These are phyloP conservation scores for Penicillium parvum DNA, from an alignment of 495 filamentous ascomycete genomes.

Conservation along the genomic window DNA sequence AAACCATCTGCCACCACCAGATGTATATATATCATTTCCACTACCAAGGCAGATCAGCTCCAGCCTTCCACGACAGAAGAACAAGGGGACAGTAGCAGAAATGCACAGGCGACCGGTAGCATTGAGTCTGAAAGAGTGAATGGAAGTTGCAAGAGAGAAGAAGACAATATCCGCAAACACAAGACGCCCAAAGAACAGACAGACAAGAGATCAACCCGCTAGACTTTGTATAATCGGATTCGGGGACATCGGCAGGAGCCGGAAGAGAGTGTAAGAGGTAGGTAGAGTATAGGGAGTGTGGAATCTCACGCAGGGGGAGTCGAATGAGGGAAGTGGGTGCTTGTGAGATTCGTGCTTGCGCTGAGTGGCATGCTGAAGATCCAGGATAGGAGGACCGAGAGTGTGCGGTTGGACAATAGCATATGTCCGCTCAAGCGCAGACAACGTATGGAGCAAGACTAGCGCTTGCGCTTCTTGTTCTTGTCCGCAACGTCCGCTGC, in stretches of 20 bases:
- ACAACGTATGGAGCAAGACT: constrained; percentile 14
- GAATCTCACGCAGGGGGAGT: constrained; percentile 5
- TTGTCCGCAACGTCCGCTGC: constrained; percentile 46
- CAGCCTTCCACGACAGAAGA: constrained; percentile 2
- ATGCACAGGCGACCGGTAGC: constrained; percentile 12
- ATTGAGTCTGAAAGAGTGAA: constrained; percentile 25
- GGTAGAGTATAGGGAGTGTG: constrained; percentile 23
- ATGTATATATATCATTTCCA: constrained; percentile 21
- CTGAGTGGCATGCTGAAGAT: neutral
- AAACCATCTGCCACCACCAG: neutral
- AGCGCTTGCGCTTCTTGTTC: constrained; percentile 71
- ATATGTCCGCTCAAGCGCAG: neutral
- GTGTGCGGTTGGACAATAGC: neutral
- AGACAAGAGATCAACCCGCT: constrained; percentile 26
- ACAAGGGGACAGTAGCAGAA: constrained; percentile 8
- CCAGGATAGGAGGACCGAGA: neutral
- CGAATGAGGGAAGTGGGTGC: constrained; percentile 15
- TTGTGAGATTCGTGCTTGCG: constrained; percentile 1
- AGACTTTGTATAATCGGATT: constrained; percentile 25
- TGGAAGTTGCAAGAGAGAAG: constrained; percentile 16
- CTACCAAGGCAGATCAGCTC: neutral
- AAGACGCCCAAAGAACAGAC: constrained; percentile 19
- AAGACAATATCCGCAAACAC: constrained; percentile 15
- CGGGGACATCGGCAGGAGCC: constrained; percentile 12
- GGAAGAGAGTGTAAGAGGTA: constrained; percentile 18